Evolutionary conservation across 371 early-diverging fungal genomes (phyloP), one percentile per base, ranked within the genome.

Genomic region (Lichtheimia hyalospora): DNA sequence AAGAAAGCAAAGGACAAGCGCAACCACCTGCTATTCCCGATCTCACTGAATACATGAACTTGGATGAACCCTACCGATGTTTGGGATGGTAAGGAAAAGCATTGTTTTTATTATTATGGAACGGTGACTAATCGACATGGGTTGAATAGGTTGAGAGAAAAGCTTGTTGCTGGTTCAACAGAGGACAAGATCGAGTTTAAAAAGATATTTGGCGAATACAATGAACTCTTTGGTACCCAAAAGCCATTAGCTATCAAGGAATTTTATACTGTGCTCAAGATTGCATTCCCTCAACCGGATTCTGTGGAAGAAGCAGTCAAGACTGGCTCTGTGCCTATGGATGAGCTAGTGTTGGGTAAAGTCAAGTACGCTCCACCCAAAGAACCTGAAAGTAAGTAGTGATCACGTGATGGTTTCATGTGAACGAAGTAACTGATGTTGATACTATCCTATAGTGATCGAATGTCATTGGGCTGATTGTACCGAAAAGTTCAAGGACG

Each of bases 391-490:
- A n/a, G 63, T 63, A 63, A 58, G 58, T 44, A 4, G 5, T 25
- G 50, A 20, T 5, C 40, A 15, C 2, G 5, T 3, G 49, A 18
- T 12, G 27, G 7, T 12, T 18, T 28, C 18, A 16, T 21, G 25
- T 46, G 41, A 7, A 10, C 2, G 25, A 2, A 25, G 12, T n/a
- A 46, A 21, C 10, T 21, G 7, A 46, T 7, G 2, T n/a, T 20
- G 7, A n/a, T 60, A 28, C 5, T 14, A 57, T 43, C n/a, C 41
- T 39, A 63, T 74, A 54, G 70, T 55, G 28, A 51, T 69, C 2
- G 23, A 65, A 28, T 84, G 84, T 51, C 66, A 81, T 44, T 84
- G 84, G 84, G 69, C 62, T 3, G 73, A 74, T 42, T 84, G 84
- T 56, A 63, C 69, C n/a, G 55, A 74, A 21, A 68, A 70, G n/a